These are phyloP conservation scores for Xerocomellus dryophilus DNA, from an alignment of 768 basidiomycete genomes.

Conservation along the genomic window DNA sequence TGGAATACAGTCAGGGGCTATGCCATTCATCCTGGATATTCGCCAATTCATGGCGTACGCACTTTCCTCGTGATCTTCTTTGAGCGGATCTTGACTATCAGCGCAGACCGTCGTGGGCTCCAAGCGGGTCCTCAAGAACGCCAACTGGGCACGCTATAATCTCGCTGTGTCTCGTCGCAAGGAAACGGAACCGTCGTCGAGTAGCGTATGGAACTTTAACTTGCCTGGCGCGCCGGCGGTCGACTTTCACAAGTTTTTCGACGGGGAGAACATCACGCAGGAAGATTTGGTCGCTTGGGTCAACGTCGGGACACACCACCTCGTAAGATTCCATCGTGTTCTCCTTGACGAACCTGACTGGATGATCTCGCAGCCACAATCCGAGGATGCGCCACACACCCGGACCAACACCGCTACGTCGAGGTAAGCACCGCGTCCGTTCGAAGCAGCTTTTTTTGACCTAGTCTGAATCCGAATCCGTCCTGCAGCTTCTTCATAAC, in stretches of 20 bases:
- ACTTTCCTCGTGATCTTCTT: neutral
- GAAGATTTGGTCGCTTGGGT: constrained; percentile 67
- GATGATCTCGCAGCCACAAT: constrained; percentile 42
- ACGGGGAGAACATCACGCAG: constrained; percentile 61
- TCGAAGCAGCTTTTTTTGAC: neutral
- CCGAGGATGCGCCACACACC: constrained; percentile 63
- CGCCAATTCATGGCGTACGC: constrained; percentile 48
- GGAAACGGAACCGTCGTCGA: constrained; percentile 58
- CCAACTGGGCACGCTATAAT: constrained; percentile 65
- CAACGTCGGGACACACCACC: constrained; percentile 65
- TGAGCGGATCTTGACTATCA: neutral
- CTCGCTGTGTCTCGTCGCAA: constrained; percentile 56
- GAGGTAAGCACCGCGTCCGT: constrained; percentile 36
- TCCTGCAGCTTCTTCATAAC: constrained; percentile 49
- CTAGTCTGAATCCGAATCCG: neutral
- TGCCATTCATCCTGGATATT: constrained; percentile 57
- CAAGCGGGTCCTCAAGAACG: constrained; percentile 58
- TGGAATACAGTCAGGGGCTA: constrained; percentile 62
- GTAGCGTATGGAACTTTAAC: constrained; percentile 61
- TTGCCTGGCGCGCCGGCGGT: constrained; percentile 54
- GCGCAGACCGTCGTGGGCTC: constrained; percentile 53
- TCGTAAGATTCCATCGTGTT: constrained; percentile 32
- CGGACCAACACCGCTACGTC: constrained; percentile 55
- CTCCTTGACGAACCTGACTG: neutral
- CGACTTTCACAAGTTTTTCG: constrained; percentile 61